Evolutionary conservation across 352 stramenopile species (phyloP), one percentile per base, ranked within the genome.

Genomic region (Pythium vanterpoolii): DNA sequence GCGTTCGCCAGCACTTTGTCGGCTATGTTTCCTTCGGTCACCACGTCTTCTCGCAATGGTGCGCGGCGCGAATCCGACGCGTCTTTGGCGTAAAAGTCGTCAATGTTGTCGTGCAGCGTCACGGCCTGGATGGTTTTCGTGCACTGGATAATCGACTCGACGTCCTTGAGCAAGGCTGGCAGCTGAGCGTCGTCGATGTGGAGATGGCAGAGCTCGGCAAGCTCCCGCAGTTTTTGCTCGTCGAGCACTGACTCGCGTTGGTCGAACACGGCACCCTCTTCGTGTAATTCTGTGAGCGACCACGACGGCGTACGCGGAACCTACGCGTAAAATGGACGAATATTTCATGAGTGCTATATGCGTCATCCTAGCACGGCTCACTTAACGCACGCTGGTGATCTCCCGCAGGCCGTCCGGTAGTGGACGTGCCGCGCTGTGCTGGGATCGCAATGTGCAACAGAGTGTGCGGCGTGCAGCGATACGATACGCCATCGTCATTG

Each of bases 121-220:
- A 93, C 76, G 28, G 76, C 83, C 57, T 95, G 85, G 48, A 95
- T 87, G 27, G 80, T 90, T 67, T 88, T 90, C 49, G 85, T 90
- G 76, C 85, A 95, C 52, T 95, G 85, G 47, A 95, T 93, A 45
- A 95, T 95, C 24, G 82, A 86, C 67, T 93, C 83, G 6, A 95
- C 85, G 51, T 89, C 85, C 36, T 87, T 85, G 26, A 95, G 73
- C 62, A 95, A 63, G 18, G 62, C 66, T 10, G 85, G 78, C 16
- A 94, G 60, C 60, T 87, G 86, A 5, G 79, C 72, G 33, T 90
- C 74, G 18, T 86, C 78, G 10, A 95, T 76, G 56, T 92, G 81
- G 57, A 95, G 67, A 65, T 95, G 83, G 30, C 81, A 95, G 31
- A 95, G 60, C 69, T 93, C 85, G 0, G 85, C 85, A 26, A 95